Evolutionary conservation across 495 filamentous ascomycete genomes (phyloP).

Genomic region (Lophium mytilinum): DNA sequence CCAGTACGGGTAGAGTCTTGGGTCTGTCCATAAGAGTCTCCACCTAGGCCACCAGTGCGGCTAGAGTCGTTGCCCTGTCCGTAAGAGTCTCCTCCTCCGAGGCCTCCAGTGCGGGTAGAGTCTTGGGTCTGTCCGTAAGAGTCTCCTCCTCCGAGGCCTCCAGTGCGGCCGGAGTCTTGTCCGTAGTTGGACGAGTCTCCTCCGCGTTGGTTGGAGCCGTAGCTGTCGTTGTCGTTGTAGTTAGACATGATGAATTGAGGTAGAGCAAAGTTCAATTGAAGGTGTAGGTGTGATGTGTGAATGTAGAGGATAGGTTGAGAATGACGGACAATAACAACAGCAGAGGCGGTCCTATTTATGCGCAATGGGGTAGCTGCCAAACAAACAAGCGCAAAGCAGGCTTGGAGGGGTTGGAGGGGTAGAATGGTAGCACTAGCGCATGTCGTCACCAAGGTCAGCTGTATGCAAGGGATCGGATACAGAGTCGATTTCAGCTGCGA

Average conservation of each 20-base stretch:
- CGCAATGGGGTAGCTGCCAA: background rate
- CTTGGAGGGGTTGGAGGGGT: background rate
- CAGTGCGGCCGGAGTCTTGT: background rate
- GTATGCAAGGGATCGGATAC: background rate
- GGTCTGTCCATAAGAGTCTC: background rate
- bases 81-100: slow-evolving; percentile 8
- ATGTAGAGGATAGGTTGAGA: background rate
- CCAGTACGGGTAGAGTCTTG: background rate
- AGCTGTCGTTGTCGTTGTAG: background rate
- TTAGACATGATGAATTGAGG: background rate
- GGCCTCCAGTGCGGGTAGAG: slow-evolving; percentile 13
- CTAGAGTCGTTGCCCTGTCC: background rate
- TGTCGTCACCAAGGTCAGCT: slow-evolving; percentile 1
- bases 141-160: background rate
- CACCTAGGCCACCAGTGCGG: background rate
- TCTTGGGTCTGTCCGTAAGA: background rate
- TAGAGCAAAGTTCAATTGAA: background rate
- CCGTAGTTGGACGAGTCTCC: background rate
- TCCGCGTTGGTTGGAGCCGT: background rate
- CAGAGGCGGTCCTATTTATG: no score
- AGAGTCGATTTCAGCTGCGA: background rate
- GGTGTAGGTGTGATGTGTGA: background rate
- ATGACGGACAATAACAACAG: background rate
- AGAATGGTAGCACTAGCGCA: background rate
- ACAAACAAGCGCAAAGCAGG: background rate